Conservation (phyloP, 1,284 basidiomycete genomes). For the Heterobasidion irregulare region DNA sequence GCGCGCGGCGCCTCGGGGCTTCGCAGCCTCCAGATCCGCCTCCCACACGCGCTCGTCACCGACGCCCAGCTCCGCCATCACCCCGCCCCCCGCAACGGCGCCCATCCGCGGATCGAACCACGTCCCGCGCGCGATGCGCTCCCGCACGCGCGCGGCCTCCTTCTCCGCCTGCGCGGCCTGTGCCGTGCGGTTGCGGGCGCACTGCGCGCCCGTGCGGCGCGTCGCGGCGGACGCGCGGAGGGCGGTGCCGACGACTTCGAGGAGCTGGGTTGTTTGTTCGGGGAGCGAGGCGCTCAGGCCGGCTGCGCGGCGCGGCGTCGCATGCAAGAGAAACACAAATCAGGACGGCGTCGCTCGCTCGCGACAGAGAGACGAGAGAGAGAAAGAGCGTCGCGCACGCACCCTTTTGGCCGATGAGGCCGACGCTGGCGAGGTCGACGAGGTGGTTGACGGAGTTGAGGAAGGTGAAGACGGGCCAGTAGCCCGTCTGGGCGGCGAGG, state of each 20-base stretch:
- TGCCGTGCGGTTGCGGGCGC: slow-evolving; percentile 37
- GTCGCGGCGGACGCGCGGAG: slow-evolving; percentile 54
- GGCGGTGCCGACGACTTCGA: slow-evolving; percentile 73
- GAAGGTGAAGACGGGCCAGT: slow-evolving; percentile 88
- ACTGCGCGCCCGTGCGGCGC: slow-evolving; percentile 14
- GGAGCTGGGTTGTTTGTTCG: slow-evolving; percentile 80
- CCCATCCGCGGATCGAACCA: slow-evolving; percentile 83
- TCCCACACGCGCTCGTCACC: slow-evolving; percentile 55
- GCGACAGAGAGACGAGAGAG: background rate
- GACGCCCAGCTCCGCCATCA: slow-evolving; percentile 77
- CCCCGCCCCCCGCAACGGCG: slow-evolving; percentile 72
- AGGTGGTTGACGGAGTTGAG: slow-evolving; percentile 80
- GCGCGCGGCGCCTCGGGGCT: slow-evolving; percentile 4
- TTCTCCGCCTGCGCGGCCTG: background rate
- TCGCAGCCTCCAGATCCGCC: slow-evolving; percentile 24
- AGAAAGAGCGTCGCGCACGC: slow-evolving; percentile 5
- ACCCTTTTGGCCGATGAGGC: slow-evolving; percentile 94
- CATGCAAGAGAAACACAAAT: background rate
- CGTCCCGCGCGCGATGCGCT: slow-evolving; percentile 42
- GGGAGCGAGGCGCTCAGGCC: slow-evolving; percentile 81
- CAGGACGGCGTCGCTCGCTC: no score
- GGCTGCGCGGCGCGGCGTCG: slow-evolving; percentile 32
- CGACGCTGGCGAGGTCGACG: slow-evolving; percentile 89
- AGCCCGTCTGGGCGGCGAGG: slow-evolving; percentile 80
- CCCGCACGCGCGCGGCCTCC: slow-evolving; percentile 20